Evolutionary conservation across 2,329 filamentous ascomycete species (phyloP), one percentile per base, ranked within the genome.

Genomic region (Phaeosphaeriaceae sp.): DNA sequence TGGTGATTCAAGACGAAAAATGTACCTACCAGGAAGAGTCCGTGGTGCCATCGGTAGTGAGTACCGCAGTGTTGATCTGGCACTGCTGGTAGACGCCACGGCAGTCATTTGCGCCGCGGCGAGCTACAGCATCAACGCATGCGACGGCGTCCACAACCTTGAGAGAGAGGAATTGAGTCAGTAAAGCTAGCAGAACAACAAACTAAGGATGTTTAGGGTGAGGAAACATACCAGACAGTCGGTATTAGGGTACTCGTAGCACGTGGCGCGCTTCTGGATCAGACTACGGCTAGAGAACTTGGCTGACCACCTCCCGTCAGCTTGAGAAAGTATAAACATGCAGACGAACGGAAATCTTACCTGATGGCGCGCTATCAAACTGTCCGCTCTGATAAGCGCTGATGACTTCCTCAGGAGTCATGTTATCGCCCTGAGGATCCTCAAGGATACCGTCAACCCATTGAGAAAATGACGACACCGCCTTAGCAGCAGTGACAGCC

Each of bases 341-440:
- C 7, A 24, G 10, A 19, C 17, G 11, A 15, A 7, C 21, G 8
- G 11, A 7, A n/a, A 19, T 4, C 17, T 8, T 47, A 47, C 44
- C 21, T 24, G 44, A 23, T n/a, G 44, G 21, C 17, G 21, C 10
- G 13, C 22, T 22, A 11, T 17, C 17, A 19, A 47, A 47, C 15
- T 47, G 44, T 19, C 44, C 44, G 21, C 21, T 24, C 44, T 47
- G 22, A 11, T 15, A 47, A 4, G 44, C 44, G 24, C 21, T 47
- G 44, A 47, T 47, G 44, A 47, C 44, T 22, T 47, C 21, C 44
- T 47, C 44, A 7, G 44, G 44, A 7, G 44, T 47, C 44, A 47
- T 47, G 17, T 47, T 47, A 11, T 47, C 44, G 3, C 44, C 44
- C 11, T 47, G 13, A 24, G 44, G 44, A 11, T 47, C 17, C 44